These are phyloP conservation scores for Asterophora parasitica DNA, from an alignment of 768 basidiomycete species.

Conservation along the genomic window DNA sequence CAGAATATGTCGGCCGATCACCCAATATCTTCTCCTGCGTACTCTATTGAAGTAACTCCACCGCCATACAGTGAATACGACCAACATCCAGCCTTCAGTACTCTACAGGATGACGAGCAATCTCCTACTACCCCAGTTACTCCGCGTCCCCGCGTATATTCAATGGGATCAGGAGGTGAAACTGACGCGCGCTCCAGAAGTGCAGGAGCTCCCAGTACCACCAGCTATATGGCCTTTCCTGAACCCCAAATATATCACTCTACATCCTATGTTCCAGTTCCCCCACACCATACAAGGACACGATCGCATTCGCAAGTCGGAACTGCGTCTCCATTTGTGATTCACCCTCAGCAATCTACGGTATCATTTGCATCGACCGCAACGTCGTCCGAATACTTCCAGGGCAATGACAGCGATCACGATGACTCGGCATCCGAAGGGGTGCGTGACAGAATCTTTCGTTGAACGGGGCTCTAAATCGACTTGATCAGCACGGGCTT, in stretches of 20 bases:
- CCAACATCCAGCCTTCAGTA: constrained; percentile 19
- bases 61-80: constrained; percentile 15
- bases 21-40: constrained; percentile 22
- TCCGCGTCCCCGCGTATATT: constrained; percentile 28
- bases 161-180: constrained; percentile 22
- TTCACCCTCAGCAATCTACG: constrained; percentile 20
- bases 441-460: constrained; percentile 18
- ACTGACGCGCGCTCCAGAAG: constrained; percentile 33
- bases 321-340: constrained; percentile 24
- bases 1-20: constrained; percentile 2
- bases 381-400: constrained; percentile 30
- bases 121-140: constrained; percentile 22
- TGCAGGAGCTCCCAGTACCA: constrained; percentile 20
- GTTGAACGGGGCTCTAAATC: neutral
- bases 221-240: constrained; percentile 37
- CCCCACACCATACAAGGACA: constrained; percentile 17
- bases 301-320: constrained; percentile 34
- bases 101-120: constrained; percentile 30
- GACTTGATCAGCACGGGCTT: constrained; percentile 10
- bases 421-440: constrained; percentile 27
- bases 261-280: constrained; percentile 29
- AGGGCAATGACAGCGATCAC: constrained; percentile 31
- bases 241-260: constrained; percentile 51
- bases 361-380: constrained; percentile 25
- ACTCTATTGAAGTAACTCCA: constrained; percentile 25